Base-by-base conservation (phyloP, 2,329 filamentous ascomycete species). In the Alternaria incomplexa region DNA sequence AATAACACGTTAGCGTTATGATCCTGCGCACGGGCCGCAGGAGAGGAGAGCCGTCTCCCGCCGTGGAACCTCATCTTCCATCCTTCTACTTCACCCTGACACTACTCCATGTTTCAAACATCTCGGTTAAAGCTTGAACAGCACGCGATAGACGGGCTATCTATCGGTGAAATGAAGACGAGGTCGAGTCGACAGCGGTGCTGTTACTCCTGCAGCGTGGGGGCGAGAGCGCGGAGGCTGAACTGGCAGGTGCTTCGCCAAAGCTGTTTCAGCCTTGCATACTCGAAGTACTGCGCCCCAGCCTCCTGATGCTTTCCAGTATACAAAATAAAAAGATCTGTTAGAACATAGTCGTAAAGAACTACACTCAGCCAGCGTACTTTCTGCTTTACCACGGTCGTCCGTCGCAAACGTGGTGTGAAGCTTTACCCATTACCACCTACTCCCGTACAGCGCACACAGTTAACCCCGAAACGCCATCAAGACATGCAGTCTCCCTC, bases 211-310 rank as follows among this genome's bases (percentile, higher is more conserved):
- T 48, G 23, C 56, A 52, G 12, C 25, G 26, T 25, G 36, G 56
- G 47, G 56, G 47, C 56, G 28, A 40, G 13, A 20, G 47, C 25
- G n/a, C 36, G 36, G 32, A 57, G 22, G 25, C 25, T 32, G 32
- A 17, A 30, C 36, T 44, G 47, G 36, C 25, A 58, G 25, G 23
- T 43, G 22, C 47, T 3, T 52, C 3, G 36, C 17, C 3, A 2
- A 58, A 32, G 13, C 12, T 52, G 56, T 58, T 58, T 58, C 56
- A 58, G 56, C 56, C 56, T 58, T 25, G 36, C 20, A 1, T 13
- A 51, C 9, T 44, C 15, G 9, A 15, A 5, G 15, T 47, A 20
- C 47, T 45, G 47, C 36, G 36, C 46, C 46, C 17, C 47, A 58
- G 20, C 13, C 32, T 23, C 10, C 12, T 40, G n/a, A 30, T 44